Conservation (phyloP, 2,329 filamentous ascomycete species). For the Fusarium zealandicum region DNA sequence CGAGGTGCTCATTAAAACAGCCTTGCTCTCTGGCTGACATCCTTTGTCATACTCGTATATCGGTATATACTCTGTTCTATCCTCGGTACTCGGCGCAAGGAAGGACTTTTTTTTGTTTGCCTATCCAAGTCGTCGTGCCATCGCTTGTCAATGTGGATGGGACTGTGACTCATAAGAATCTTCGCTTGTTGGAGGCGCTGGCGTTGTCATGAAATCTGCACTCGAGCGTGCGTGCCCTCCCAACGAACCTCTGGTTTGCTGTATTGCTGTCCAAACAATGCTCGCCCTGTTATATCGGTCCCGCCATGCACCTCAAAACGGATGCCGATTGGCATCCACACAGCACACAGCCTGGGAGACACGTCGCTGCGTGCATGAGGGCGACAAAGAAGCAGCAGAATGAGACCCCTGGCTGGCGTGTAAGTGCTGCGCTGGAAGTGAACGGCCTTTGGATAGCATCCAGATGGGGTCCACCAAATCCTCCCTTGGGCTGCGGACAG, state of each 20-base stretch:
- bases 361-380: constrained; percentile 35
- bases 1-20: constrained; percentile 9
- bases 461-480: constrained; percentile 28
- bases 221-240: constrained; percentile 30
- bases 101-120: constrained; percentile 5
- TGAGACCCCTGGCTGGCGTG: constrained; percentile 35
- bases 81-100: background rate
- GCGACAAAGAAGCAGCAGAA: constrained; percentile 27
- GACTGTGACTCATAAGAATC: constrained; percentile 40
- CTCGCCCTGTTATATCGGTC: constrained; percentile 41
- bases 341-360: constrained; percentile 33
- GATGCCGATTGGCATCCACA: constrained; percentile 41
- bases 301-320: constrained; percentile 36
- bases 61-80: constrained; percentile 5
- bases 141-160: constrained; percentile 29
- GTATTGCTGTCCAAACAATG: constrained; percentile 45
- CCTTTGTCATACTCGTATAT: constrained; percentile 8
- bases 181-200: constrained; percentile 28
- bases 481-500: constrained; percentile 20
- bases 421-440: constrained; percentile 23
- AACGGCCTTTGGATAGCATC: constrained; percentile 18
- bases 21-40: constrained; percentile 6
- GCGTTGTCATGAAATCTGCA: constrained; percentile 35
- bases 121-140: constrained; percentile 7
- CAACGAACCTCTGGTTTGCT: constrained; percentile 40